Percentiles rank a stretch among this genome's conserved stretches.
phyloP scores from a whole-genome alignment of 2,329 filamentous ascomycete species.

The Fusarium sp. region DNA sequence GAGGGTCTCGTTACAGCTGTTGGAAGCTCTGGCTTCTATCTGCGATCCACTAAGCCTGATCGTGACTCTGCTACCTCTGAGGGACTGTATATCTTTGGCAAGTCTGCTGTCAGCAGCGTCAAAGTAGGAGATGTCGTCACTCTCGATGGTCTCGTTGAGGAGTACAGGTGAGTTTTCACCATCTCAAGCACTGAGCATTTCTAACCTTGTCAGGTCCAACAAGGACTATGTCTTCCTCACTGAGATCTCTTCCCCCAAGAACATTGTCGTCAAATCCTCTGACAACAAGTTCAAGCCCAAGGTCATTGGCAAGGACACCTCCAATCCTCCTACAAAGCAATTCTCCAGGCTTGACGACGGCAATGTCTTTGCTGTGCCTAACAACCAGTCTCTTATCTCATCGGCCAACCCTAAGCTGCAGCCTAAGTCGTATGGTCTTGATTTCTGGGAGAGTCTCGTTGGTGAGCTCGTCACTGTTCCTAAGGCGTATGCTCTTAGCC shows the following conservation, averaged over 20 bases:
- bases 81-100: slow-evolving; percentile 73
- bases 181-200: not conserved
- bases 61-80: slow-evolving; percentile 68
- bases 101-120: slow-evolving; percentile 60
- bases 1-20: slow-evolving; percentile 74
- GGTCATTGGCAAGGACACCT: slow-evolving; percentile 68
- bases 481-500: slow-evolving; percentile 65
- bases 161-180: slow-evolving; percentile 58
- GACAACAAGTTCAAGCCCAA: slow-evolving; percentile 66
- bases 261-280: slow-evolving; percentile 64
- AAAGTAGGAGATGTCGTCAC: slow-evolving; percentile 72
- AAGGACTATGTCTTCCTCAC: slow-evolving; percentile 71
- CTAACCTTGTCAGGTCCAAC: slow-evolving; percentile 55
- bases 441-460: slow-evolving; percentile 78
- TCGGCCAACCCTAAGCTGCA: slow-evolving; percentile 69
- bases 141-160: slow-evolving; percentile 68
- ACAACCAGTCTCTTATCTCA: slow-evolving; percentile 68
- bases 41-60: slow-evolving; percentile 69
- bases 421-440: slow-evolving; percentile 71
- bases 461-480: slow-evolving; percentile 75
- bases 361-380: slow-evolving; percentile 73
- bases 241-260: slow-evolving; percentile 67
- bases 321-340: slow-evolving; percentile 68
- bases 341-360: slow-evolving; percentile 73
- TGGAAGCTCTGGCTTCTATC: slow-evolving; percentile 69